Base-by-base conservation (phyloP, 2,329 filamentous ascomycete genomes). In the Fusarium succisae region DNA sequence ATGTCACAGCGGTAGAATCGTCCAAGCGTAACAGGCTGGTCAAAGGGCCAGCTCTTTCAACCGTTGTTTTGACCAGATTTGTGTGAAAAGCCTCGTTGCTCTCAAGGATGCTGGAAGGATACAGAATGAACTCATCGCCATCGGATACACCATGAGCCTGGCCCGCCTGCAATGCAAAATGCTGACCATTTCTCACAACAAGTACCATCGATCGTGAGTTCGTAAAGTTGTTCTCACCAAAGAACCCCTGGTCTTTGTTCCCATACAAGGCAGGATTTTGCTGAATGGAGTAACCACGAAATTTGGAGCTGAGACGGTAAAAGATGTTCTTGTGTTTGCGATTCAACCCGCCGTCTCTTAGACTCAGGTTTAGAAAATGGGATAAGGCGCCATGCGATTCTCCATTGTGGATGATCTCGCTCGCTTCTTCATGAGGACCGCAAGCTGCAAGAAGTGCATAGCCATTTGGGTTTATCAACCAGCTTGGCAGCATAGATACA, bases 221-320 rank as follows among this genome's bases (percentile, higher is more conserved):
- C 1, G 43, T 14, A 7, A 57, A 32, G 1, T 11, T 51, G 10
- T n/a, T 50, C 1, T 56, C 32, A 3, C 63, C 68, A 5, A 74
- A 74, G n/a, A 74, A 74, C 0, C 43, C 37, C 22, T 72, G 70
- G n/a, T 66, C 59, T 17, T 71, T 62, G 24, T 74, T 74, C 6
- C 72, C 71, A 24, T 66, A 61, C 2, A 74, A 14, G 0, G 54
- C 48, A 8, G 70, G 70, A 17, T 24, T 61, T 30, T 73, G 69
- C 3, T 45, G 37, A 1, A 65, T 10, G 1, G 20, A 14, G 2
- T 39, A 17, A 1, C 17, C 39, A n/a, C 47, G 35, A 22, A 72
- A 60, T 13, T 30, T 69, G 8, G 53, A 41, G 12, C 47, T 53
- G 4, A 73, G 41, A 1, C 37, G 54, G 7, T 53, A 55, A 11